Evolutionary conservation across 1,139 yeast genomes (phyloP).

Genomic region (Hyphopichia khmerensis): DNA sequence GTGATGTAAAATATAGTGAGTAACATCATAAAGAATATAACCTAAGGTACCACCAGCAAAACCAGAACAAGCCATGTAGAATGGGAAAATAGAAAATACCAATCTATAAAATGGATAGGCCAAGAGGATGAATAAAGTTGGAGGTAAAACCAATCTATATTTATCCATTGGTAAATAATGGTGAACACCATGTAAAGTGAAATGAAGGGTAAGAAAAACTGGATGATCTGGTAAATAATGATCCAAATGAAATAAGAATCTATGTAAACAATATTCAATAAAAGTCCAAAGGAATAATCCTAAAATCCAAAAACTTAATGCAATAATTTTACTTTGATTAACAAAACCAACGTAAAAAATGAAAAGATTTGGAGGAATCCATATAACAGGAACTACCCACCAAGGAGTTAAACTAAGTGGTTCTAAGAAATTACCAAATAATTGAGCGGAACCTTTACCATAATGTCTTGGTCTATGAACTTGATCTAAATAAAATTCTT

Average conservation of each 20-base stretch:
- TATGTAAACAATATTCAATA: slow-evolving; percentile 81
- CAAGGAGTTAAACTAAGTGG: slow-evolving; percentile 50
- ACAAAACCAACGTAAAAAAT: slow-evolving; percentile 40
- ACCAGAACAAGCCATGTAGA: slow-evolving; percentile 49
- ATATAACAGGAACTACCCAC: slow-evolving; percentile 78
- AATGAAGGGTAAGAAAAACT: slow-evolving; percentile 74
- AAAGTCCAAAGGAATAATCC: slow-evolving; percentile 93
- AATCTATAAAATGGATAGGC: slow-evolving; percentile 45
- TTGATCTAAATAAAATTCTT: slow-evolving; percentile 90
- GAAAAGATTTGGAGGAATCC: slow-evolving; percentile 79
- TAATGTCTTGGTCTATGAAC: slow-evolving; percentile 95
- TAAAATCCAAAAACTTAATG: slow-evolving; percentile 44
- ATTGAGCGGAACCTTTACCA: slow-evolving; percentile 82
- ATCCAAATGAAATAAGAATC: slow-evolving; percentile 93
- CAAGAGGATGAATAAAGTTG: slow-evolving; percentile 63
- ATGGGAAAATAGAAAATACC: slow-evolving; percentile 41
- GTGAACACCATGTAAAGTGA: slow-evolving; percentile 91
- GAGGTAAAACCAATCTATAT: slow-evolving; percentile 92
- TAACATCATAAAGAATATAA: slow-evolving; percentile 83
- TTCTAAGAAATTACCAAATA: slow-evolving; percentile 49
- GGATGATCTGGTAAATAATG: slow-evolving; percentile 79
- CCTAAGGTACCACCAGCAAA: slow-evolving; percentile 97
- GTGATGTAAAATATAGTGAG: slow-evolving; percentile 87
- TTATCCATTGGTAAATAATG: slow-evolving; percentile 98
- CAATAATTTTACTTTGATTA: slow-evolving; percentile 33